A percentile compares a stretch with the other conserved stretches of the same genome.
Conservation (phyloP, 1,139 yeast species). For the Geotrichum bryndzae region DNA sequence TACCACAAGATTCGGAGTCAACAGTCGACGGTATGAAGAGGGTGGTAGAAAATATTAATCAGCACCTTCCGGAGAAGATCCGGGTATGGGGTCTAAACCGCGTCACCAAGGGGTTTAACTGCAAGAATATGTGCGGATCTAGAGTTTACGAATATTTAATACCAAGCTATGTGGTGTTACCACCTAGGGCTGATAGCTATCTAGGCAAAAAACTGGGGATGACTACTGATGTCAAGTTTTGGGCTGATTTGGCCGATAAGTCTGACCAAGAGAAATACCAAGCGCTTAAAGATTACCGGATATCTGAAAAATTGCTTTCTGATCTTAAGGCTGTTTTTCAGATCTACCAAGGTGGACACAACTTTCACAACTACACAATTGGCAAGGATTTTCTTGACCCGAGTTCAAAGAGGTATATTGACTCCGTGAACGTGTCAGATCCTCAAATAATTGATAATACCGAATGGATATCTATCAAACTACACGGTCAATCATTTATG, state of each 20-base stretch:
- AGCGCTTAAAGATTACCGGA: slow-evolving; percentile 62
- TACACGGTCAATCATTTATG: slow-evolving; percentile 98
- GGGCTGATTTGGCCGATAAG: slow-evolving; percentile 27
- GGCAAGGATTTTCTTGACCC: slow-evolving; percentile 83
- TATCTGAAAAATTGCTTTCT: slow-evolving; percentile 53
- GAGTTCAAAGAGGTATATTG: slow-evolving; percentile 77
- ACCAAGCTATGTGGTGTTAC: slow-evolving; percentile 83
- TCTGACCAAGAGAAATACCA: slow-evolving; percentile 48
- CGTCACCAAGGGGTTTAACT: slow-evolving; percentile 85
- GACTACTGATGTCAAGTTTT: slow-evolving; percentile 12
- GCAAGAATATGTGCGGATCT: slow-evolving; percentile 91
- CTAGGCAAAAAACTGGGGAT: slow-evolving; percentile 10
- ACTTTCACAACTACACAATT: slow-evolving; percentile 89
- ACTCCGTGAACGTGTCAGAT: slow-evolving; percentile 69
- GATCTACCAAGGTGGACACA: slow-evolving; percentile 78
- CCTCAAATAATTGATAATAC: slow-evolving; percentile 90
- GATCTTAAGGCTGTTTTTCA: slow-evolving; percentile 62
- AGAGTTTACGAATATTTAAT: slow-evolving; percentile 87
- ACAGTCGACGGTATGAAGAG: slow-evolving; percentile 31
- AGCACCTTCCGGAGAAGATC: slow-evolving; percentile 72
- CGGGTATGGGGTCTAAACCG: slow-evolving; percentile 90
- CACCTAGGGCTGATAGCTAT: slow-evolving; percentile 60
- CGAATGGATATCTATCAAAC: slow-evolving; percentile 93
- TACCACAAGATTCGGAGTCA: slow-evolving; percentile 57
- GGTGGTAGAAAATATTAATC: slow-evolving; percentile 65